A percentile compares a stretch with the other conserved stretches of the same genome.
phyloP scores from a whole-genome alignment of 1,284 basidiomycete genomes.

The Erythrobasidium hasegawianum region DNA sequence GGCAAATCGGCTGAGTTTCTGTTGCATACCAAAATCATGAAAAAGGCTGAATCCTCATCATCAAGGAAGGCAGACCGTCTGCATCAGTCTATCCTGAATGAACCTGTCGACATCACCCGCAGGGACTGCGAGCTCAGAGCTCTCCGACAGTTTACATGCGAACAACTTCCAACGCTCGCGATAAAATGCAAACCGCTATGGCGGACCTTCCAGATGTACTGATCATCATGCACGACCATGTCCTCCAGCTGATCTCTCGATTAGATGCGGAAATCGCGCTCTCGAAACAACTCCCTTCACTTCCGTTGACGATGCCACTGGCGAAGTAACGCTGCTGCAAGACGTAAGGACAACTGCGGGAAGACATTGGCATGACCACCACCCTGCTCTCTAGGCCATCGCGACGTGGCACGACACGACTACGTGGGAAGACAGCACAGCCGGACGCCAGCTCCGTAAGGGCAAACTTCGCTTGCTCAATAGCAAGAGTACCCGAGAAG shows the following conservation, averaged over 20 bases:
- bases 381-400: background rate
- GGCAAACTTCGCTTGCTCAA: too few relatives aligned
- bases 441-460: too few relatives aligned
- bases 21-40: background rate
- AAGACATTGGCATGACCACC: constrained; percentile 21
- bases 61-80: constrained; percentile 10
- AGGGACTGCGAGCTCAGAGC: constrained; percentile 23
- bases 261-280: constrained; percentile 25
- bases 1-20: constrained; percentile 1
- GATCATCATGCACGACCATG: background rate
- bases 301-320: constrained; percentile 6
- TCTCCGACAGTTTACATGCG: constrained; percentile 24
- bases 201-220: constrained; percentile 26
- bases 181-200: constrained; percentile 31
- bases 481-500: too few relatives aligned
- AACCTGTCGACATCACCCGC: constrained; percentile 14
- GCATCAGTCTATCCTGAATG: constrained; percentile 10
- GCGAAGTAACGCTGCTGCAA: background rate
- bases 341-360: constrained; percentile 7
- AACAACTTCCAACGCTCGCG: constrained; percentile 14
- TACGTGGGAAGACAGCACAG: too few relatives aligned
- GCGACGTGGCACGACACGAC: background rate
- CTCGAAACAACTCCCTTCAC: constrained; percentile 25
- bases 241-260: background rate
- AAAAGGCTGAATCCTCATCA: background rate